Percentiles rank a stretch among this genome's conserved stretches.
phyloP scores from a whole-genome alignment of 208 protist genomes.

The Tritrichomonas musculus region DNA sequence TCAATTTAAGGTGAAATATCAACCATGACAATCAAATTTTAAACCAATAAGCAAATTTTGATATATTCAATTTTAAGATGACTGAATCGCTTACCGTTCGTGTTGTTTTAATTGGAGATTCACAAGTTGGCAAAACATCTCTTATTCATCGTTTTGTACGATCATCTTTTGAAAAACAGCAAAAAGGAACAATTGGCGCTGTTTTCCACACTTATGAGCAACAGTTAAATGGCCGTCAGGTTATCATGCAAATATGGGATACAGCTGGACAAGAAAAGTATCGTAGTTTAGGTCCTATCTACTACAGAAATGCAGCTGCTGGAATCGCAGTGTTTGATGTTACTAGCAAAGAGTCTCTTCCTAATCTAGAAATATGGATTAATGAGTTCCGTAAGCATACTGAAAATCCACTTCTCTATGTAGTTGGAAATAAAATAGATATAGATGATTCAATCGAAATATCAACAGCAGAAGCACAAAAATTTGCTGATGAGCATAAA shows the following conservation, averaged over 20 bases:
- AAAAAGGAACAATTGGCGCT: background rate
- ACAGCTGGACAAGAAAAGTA: constrained; percentile 35
- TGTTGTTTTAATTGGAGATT: constrained; percentile 10
- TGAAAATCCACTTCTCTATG: background rate
- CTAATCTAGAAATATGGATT: background rate
- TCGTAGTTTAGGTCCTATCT: background rate
- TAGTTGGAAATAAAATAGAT: constrained; percentile 33
- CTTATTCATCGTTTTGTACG: constrained; percentile 14
- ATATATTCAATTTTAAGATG: no score
- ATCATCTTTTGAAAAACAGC: background rate
- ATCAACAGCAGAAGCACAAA: background rate
- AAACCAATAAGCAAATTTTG: no score
- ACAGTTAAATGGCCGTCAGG: background rate
- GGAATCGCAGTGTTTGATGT: constrained; percentile 13
- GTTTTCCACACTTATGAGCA: constrained; percentile 32
- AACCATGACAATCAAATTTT: no score
- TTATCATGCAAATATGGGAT: constrained; percentile 32
- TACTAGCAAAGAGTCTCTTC: background rate
- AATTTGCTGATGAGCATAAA: background rate
- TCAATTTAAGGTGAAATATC: no score
- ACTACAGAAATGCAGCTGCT: constrained; percentile 23
- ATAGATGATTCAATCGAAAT: background rate
- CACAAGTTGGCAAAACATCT: constrained; percentile 26
- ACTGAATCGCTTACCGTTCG: background rate
- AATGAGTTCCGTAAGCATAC: background rate